Evolutionary conservation across 1,139 yeast species (phyloP), one percentile per base, ranked within the genome.

Genomic region (Barnettozyma hawaiiensis): DNA sequence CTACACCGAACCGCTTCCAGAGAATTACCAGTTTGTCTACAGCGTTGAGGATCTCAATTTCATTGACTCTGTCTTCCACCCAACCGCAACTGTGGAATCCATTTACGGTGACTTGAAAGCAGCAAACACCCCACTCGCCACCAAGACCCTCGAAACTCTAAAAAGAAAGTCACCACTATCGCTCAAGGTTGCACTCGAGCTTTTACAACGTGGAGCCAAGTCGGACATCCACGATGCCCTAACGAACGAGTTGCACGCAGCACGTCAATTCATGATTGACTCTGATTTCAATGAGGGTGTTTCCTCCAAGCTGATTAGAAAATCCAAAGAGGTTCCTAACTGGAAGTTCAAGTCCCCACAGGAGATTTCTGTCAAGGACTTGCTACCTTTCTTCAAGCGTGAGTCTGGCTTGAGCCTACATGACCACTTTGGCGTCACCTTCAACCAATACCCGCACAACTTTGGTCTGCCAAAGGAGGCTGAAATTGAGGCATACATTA

Each of bases 181-280:
- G 9, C 70, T 89, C 55, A 81, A 84, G 58, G 77, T 89, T 31
- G 81, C 89, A 1, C 73, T 81, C 52, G 83, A 80, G 45, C 72
- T 86, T 49, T 68, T 89, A 62, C 78, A 81, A 54, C 72, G 75
- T 47, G 89, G 90, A 43, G 64, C 72, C 23, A 59, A 67, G 37
- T 71, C 78, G 49, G 72, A 83, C 47, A 78, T 89, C 54, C 73
- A 75, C 47, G 67, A 76, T 39, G 86, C 92, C 40, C 67, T 92
- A 48, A 77, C 76, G 54, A 75, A 78, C 53, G 98, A 92, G 63
- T 71, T 86, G 64, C 70, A 73, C 46, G 67, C 92, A 24, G 96
- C 97, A 31, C 77, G 86, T 45, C 81, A 85, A 60, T 73, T 89
- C 64, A 78, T 85, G 81, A 62, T 69, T 35, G 70, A 73, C 42